Conservation (phyloP, 1,284 basidiomycete genomes). For the Amylostereum areolatum region DNA sequence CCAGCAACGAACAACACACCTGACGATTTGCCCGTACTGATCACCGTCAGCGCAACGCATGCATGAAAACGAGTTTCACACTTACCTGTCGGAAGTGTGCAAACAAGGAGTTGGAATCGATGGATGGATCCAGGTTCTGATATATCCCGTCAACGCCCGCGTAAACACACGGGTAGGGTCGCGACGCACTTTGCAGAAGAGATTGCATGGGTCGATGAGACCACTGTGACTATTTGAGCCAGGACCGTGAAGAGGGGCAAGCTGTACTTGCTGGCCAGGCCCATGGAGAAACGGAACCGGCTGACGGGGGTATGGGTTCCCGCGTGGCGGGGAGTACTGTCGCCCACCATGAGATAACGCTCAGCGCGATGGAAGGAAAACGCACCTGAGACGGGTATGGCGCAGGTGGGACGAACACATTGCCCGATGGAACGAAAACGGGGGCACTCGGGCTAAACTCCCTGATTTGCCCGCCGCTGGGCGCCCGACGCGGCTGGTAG, state of each 20-base stretch:
- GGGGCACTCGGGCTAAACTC: constrained; percentile 73
- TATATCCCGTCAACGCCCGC: constrained; percentile 7
- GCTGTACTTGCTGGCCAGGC: constrained; percentile 84
- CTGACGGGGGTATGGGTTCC: constrained; percentile 31
- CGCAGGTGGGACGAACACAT: constrained; percentile 62
- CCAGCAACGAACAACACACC: constrained; percentile 36
- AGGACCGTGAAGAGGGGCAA: constrained; percentile 66
- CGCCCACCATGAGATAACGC: neutral
- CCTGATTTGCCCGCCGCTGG: constrained; percentile 34
- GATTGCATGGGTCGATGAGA: constrained; percentile 85
- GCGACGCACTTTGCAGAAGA: constrained; percentile 74
- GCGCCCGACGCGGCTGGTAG: constrained; percentile 57
- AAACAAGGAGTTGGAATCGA: constrained; percentile 80
- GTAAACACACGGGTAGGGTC: neutral
- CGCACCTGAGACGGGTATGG: constrained; percentile 32
- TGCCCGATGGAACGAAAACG: constrained; percentile 58
- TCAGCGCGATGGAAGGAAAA: constrained; percentile 1
- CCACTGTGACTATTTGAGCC: constrained; percentile 78
- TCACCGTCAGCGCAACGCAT: constrained; percentile 2
- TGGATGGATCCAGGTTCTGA: constrained; percentile 79
- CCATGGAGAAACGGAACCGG: constrained; percentile 66
- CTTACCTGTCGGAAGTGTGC: constrained; percentile 74
- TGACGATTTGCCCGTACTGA: constrained; percentile 82
- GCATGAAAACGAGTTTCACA: constrained; percentile 3
- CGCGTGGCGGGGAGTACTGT: constrained; percentile 60